Evolutionary conservation across 2,329 filamentous ascomycete species (phyloP).

Genomic region (Penicillium sp.): DNA sequence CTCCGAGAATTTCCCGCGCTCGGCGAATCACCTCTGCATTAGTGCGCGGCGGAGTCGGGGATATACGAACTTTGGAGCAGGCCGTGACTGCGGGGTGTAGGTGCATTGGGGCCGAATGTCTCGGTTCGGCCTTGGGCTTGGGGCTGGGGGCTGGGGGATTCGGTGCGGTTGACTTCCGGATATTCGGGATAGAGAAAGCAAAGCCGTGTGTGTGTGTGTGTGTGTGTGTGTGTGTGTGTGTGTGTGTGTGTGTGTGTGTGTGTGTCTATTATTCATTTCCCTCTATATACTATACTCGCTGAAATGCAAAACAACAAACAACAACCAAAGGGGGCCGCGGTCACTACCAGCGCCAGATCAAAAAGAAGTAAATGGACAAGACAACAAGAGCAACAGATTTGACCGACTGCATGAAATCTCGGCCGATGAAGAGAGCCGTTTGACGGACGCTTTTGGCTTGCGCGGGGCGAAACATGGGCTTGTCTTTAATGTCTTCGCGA

Average conservation of each 20-base stretch:
- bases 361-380: conserved; percentile 67
- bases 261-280: not conserved
- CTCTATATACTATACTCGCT: conserved; percentile 4
- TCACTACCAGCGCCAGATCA: conserved; percentile 65
- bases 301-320: not conserved
- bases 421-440: conserved; percentile 49
- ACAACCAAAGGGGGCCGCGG: not conserved
- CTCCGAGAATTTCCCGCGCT: conserved; percentile 17
- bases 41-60: not conserved
- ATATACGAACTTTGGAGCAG: not conserved
- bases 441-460: conserved; percentile 33
- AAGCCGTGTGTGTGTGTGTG: too few species aligned
- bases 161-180: not conserved
- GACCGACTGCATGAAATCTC: conserved; percentile 66
- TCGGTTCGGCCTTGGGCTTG: not conserved
- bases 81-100: not conserved
- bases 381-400: conserved; percentile 68
- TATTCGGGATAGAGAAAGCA: not conserved
- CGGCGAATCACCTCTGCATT: conserved; percentile 13
- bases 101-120: not conserved
- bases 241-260: too few species aligned
- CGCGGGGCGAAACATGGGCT: conserved; percentile 26
- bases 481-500: conserved; percentile 36
- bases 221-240: too few species aligned
- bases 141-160: too few species aligned